Conservation (phyloP, 2,329 filamentous ascomycete genomes). For the Pseudogymnoascus sp. region DNA sequence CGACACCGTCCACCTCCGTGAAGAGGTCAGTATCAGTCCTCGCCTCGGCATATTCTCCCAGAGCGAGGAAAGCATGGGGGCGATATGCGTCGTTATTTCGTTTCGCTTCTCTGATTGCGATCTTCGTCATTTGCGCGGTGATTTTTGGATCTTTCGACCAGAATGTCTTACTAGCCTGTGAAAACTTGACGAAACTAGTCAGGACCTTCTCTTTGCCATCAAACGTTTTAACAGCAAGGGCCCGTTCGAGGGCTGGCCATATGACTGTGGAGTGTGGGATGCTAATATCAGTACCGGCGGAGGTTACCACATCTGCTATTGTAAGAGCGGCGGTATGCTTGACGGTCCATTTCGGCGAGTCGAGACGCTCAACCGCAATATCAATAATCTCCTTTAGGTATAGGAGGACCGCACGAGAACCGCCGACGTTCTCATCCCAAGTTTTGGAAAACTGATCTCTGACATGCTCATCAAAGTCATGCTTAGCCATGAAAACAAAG, state of each 20-base stretch:
- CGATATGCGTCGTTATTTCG: conserved; percentile 82
- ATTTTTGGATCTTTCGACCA: conserved; percentile 47
- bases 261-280: conserved; percentile 53
- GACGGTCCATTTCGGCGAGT: conserved; percentile 79
- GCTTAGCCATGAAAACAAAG: conserved; percentile 79
- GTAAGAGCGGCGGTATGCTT: conserved; percentile 83
- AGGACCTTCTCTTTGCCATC: conserved; percentile 83
- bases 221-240: conserved; percentile 84
- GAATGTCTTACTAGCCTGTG: conserved; percentile 53
- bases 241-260: conserved; percentile 79
- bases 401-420: conserved; percentile 69
- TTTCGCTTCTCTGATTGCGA: conserved; percentile 79
- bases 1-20: conserved; percentile 57
- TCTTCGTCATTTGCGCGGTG: conserved; percentile 66
- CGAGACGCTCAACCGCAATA: conserved; percentile 61
- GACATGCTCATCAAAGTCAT: conserved; percentile 76
- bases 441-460: conserved; percentile 73
- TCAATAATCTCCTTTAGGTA: conserved; percentile 76
- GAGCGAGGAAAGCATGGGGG: conserved; percentile 61
- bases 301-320: conserved; percentile 64
- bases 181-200: conserved; percentile 70
- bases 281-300: conserved; percentile 58
- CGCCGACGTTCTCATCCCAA: conserved; percentile 87
- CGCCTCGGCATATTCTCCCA: conserved; percentile 66
- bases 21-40: conserved; percentile 65